Evolutionary conservation across 1,284 basidiomycete genomes (phyloP).

Genomic region (Microbotryum scabiosae): DNA sequence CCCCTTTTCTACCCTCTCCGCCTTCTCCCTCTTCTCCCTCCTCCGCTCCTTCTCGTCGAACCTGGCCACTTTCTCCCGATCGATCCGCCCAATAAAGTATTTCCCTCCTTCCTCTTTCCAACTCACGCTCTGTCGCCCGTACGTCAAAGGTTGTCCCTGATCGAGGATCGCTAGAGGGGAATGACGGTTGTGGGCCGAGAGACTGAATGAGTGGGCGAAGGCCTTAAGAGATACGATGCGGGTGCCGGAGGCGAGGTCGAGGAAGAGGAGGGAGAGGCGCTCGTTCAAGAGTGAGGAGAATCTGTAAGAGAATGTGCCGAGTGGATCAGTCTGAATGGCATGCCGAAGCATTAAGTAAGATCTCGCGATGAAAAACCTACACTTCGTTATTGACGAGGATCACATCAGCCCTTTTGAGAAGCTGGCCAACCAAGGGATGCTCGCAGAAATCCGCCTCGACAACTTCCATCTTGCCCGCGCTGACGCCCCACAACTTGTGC

Average conservation of each 20-base stretch:
- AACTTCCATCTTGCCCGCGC: conserved; percentile 42
- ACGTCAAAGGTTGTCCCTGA: conserved; percentile 21
- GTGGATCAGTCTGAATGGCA: background rate
- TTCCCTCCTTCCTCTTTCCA: conserved; percentile 34
- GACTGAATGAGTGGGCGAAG: conserved; percentile 26
- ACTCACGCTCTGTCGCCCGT: conserved; percentile 26
- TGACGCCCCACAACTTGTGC: conserved; percentile 48
- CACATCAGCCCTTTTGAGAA: conserved; percentile 46
- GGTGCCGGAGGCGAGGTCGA: conserved; percentile 49
- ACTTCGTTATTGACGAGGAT: conserved; percentile 52
- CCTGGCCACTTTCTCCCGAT: conserved; percentile 17
- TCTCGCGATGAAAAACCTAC: conserved; percentile 1
- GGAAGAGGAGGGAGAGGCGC: conserved; percentile 47
- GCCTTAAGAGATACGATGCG: conserved; percentile 47
- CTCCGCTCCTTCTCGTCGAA: conserved; percentile 6
- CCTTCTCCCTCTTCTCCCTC: background rate
- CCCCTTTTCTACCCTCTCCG: background rate
- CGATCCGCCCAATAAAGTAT: conserved; percentile 28
- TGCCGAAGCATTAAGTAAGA: background rate
- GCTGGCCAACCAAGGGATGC: conserved; percentile 36
- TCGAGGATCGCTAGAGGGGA: conserved; percentile 30
- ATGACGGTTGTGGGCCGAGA: conserved; percentile 23
- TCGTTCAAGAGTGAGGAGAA: conserved; percentile 48
- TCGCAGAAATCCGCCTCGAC: conserved; percentile 48
- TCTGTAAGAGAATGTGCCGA: background rate